Percentiles rank a stretch among this genome's conserved stretches.
phyloP scores from a whole-genome alignment of 2,329 filamentous ascomycete genomes.

The Aspergillus uvarum region DNA sequence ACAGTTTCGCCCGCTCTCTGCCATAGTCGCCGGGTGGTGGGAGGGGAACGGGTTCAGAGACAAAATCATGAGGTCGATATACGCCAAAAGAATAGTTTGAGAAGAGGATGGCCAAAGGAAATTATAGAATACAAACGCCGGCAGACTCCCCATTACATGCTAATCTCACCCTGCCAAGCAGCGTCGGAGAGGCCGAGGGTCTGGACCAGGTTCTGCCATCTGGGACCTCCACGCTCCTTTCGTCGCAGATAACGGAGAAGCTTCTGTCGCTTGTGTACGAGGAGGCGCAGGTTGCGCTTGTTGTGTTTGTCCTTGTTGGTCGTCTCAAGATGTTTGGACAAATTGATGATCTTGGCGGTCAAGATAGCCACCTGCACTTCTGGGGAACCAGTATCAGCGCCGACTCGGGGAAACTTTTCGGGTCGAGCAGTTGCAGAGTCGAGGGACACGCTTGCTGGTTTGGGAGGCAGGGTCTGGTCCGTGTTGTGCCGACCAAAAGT shows the following conservation, averaged over 20 bases:
- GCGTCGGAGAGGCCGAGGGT: constrained; percentile 83
- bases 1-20: neutral
- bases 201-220: constrained; percentile 84
- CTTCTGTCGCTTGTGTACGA: constrained; percentile 89
- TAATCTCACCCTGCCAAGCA: constrained; percentile 89
- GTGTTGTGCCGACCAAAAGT: constrained; percentile 91
- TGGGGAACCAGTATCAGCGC: constrained; percentile 88
- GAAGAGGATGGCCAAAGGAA: constrained; percentile 8
- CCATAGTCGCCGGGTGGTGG: neutral
- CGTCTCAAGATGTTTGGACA: constrained; percentile 69
- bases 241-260: constrained; percentile 79
- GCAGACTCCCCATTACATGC: constrained; percentile 51
- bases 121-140: constrained; percentile 19
- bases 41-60: neutral
- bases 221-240: constrained; percentile 85
- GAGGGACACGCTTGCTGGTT: constrained; percentile 48
- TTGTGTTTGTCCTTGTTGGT: constrained; percentile 88
- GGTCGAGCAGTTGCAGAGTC: constrained; percentile 37
- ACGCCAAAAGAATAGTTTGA: constrained; percentile 13
- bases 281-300: constrained; percentile 80
- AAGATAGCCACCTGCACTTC: constrained; percentile 98
- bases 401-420: constrained; percentile 65
- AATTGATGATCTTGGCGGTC: constrained; percentile 84
- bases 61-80: constrained; percentile 17
- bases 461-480: constrained; percentile 66